Evolutionary conservation across 2,329 filamentous ascomycete species (phyloP).

Genomic region (Neoarthrinium moseri): DNA sequence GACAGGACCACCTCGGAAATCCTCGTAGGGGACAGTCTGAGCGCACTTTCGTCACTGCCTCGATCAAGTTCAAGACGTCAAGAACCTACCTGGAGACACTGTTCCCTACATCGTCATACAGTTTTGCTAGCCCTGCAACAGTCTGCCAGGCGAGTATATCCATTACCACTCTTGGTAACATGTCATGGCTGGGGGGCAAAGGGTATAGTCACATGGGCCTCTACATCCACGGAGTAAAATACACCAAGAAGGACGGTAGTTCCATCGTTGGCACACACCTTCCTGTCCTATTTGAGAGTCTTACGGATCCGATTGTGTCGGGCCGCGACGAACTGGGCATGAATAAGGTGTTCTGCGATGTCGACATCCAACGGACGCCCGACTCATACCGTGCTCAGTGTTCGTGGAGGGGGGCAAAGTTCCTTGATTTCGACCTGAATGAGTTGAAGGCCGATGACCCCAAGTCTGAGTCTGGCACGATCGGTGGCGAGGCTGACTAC

Average conservation of each 20-base stretch:
- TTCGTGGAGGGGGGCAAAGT: constrained; percentile 40
- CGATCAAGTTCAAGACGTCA: constrained; percentile 49
- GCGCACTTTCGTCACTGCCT: constrained; percentile 41
- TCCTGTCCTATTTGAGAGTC: constrained; percentile 56
- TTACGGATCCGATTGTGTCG: constrained; percentile 59
- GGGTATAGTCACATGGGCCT: constrained; percentile 60
- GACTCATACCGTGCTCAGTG: constrained; percentile 34
- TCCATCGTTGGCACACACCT: constrained; percentile 52
- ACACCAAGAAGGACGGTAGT: constrained; percentile 47
- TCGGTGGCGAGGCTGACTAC: constrained; percentile 31
- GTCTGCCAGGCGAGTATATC: constrained; percentile 42
- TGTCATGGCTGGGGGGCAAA: constrained; percentile 60
- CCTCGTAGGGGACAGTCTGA: constrained; percentile 15
- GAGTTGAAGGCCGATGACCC: constrained; percentile 29
- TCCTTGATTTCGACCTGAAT: constrained; percentile 34
- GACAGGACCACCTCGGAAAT: constrained; percentile 31
- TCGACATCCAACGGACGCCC: constrained; percentile 39
- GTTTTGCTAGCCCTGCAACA: constrained; percentile 41
- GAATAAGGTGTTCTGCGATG: constrained; percentile 55
- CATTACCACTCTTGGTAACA: constrained; percentile 41
- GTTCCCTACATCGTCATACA: constrained; percentile 39
- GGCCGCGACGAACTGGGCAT: constrained; percentile 62
- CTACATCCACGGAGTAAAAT: constrained; percentile 62
- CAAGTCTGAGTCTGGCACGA: constrained; percentile 19
- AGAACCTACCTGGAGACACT: constrained; percentile 47